Evolutionary conservation across 768 basidiomycete genomes (phyloP).

Genomic region (Suillus tomentosus): DNA sequence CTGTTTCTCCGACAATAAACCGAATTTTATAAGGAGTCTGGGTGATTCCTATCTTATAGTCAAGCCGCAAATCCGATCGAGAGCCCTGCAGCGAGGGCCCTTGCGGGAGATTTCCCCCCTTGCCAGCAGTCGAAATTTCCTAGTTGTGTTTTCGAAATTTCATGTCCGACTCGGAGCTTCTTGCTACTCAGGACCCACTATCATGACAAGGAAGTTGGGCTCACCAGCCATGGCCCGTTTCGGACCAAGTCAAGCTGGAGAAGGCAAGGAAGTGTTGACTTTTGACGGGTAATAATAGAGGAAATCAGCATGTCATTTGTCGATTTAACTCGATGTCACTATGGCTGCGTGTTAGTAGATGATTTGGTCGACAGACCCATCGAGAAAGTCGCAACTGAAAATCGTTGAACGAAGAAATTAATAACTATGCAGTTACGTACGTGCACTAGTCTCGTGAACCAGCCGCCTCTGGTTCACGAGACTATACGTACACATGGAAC

Average conservation of each 20-base stretch:
- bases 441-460: too few relatives aligned
- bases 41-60: too few relatives aligned
- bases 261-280: not conserved
- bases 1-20: too few relatives aligned
- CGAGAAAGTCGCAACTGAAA: not conserved
- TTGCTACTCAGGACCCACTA: not conserved
- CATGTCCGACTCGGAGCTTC: constrained; percentile 3
- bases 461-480: too few relatives aligned
- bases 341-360: not conserved
- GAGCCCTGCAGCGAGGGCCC: too few relatives aligned
- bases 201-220: not conserved
- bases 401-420: not conserved
- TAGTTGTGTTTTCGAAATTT: not conserved
- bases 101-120: not conserved
- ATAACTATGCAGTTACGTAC: too few relatives aligned
- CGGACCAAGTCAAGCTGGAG: not conserved
- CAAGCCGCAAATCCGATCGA: too few relatives aligned
- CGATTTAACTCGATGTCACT: not conserved
- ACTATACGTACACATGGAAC: too few relatives aligned
- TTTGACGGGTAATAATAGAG: not conserved
- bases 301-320: not conserved
- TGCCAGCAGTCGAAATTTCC: not conserved
- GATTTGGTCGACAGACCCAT: not conserved
- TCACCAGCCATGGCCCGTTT: not conserved
- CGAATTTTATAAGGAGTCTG: too few relatives aligned